These are phyloP conservation scores for Pythium aquatile DNA, from an alignment of 352 stramenopile species.

Conservation along the genomic window DNA sequence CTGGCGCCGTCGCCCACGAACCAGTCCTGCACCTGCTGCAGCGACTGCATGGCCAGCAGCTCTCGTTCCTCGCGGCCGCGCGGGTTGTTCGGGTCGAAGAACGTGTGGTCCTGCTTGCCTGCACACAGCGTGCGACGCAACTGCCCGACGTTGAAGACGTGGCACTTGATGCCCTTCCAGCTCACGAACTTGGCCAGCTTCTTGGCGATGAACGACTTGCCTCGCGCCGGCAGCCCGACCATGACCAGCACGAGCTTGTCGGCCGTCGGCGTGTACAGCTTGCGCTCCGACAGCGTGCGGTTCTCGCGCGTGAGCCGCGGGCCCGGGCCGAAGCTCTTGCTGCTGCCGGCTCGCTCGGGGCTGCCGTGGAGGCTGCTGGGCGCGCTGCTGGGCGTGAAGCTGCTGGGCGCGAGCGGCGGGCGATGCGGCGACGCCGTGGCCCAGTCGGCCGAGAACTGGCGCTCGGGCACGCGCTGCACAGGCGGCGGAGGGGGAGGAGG, in stretches of 20 bases:
- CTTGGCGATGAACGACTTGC: conserved; percentile 96
- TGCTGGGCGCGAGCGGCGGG: conserved; percentile 16
- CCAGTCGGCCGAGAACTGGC: conserved; percentile 22
- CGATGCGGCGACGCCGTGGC: not conserved
- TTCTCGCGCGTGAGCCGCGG: conserved; percentile 21
- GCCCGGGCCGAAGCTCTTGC: conserved; percentile 10
- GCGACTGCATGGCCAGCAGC: conserved; percentile 73
- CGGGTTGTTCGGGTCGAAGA: conserved; percentile 92
- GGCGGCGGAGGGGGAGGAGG: conserved; percentile 6
- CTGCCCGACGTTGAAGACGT: conserved; percentile 96
- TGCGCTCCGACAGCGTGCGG: conserved; percentile 62
- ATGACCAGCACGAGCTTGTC: conserved; percentile 96
- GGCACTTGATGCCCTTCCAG: conserved; percentile 75
- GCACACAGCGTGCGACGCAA: conserved; percentile 84
- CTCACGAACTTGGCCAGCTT: conserved; percentile 82
- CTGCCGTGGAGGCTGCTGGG: conserved; percentile 28
- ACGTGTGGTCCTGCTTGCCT: conserved; percentile 80
- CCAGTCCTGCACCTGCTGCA: conserved; percentile 69
- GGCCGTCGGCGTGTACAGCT: conserved; percentile 74
- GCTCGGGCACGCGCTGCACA: conserved; percentile 16
- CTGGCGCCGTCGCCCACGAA: conserved; percentile 33
- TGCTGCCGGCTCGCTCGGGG: conserved; percentile 10
- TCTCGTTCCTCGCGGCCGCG: conserved; percentile 72
- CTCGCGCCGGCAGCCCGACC: conserved; percentile 92
- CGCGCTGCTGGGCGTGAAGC: conserved; percentile 15